These are phyloP conservation scores for Plasmopara halstedii DNA, from an alignment of 352 stramenopile genomes.

Conservation along the genomic window DNA sequence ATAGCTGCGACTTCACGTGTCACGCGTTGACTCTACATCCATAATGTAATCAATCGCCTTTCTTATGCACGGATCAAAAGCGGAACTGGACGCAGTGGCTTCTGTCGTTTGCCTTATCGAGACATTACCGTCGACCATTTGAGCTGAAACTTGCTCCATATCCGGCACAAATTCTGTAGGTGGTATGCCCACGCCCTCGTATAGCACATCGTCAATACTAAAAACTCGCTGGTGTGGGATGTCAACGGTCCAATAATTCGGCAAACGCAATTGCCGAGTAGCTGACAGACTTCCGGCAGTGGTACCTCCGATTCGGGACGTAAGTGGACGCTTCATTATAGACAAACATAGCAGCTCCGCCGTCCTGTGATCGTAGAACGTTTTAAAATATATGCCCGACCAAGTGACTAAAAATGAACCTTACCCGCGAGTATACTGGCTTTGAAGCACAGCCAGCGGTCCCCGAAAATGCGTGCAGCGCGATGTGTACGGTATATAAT, in stretches of 20 bases:
- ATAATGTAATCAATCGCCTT: conserved; percentile 68
- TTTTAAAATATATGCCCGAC: background rate
- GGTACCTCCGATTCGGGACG: conserved; percentile 44
- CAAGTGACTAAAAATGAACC: background rate
- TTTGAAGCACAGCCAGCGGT: conserved; percentile 66
- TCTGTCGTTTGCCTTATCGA: conserved; percentile 2
- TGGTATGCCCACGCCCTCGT: conserved; percentile 55
- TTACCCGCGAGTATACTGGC: conserved; percentile 68
- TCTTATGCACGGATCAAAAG: conserved; percentile 58
- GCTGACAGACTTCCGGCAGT: conserved; percentile 58
- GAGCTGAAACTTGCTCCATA: conserved; percentile 15
- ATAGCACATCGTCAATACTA: conserved; percentile 50
- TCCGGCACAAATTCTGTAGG: conserved; percentile 32
- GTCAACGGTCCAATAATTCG: conserved; percentile 79
- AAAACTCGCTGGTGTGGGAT: conserved; percentile 71
- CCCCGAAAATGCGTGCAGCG: conserved; percentile 53
- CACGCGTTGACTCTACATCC: conserved; percentile 25
- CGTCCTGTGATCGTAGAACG: conserved; percentile 25
- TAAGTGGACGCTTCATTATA: conserved; percentile 53
- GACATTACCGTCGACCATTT: conserved; percentile 9
- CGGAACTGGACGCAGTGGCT: conserved; percentile 8
- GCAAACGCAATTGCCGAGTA: conserved; percentile 57
- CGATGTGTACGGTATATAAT: conserved; percentile 52
- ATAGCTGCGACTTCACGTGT: conserved; percentile 2
- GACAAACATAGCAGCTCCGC: conserved; percentile 64